A percentile compares a stretch with the other conserved stretches of the same genome.
These are phyloP conservation scores for Wickerhamiella cacticola DNA, from an alignment of 805 yeast genomes.

Conservation along the genomic window DNA sequence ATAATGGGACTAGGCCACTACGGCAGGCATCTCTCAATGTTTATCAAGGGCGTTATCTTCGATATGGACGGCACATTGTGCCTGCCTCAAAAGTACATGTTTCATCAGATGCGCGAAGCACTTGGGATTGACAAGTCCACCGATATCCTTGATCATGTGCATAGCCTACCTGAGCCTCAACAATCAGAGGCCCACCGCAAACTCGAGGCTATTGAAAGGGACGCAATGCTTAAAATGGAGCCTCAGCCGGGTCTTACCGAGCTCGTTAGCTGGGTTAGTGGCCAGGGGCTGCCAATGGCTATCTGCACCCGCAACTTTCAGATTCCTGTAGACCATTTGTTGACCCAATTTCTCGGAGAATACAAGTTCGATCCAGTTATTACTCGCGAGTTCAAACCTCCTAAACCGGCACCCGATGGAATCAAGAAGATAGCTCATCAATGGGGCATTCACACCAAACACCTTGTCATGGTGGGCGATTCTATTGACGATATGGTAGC, in stretches of 20 bases:
- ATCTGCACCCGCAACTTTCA: conserved; percentile 53
- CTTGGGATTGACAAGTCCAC: conserved; percentile 36
- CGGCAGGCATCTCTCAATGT: not conserved
- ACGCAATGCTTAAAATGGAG: conserved; percentile 48
- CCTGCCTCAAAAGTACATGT: conserved; percentile 38
- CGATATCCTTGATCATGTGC: conserved; percentile 46
- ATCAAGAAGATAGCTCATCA: conserved; percentile 40
- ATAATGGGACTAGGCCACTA: not conserved
- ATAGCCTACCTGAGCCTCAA: conserved; percentile 32
- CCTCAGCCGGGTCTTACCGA: conserved; percentile 38
- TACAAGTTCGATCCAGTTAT: conserved; percentile 38
- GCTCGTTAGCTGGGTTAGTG: conserved; percentile 30
- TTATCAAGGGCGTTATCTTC: conserved; percentile 45
- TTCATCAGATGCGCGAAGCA: conserved; percentile 47
- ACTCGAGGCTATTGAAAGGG: conserved; percentile 43
- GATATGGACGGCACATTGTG: conserved; percentile 77
- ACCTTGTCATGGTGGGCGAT: conserved; percentile 61
- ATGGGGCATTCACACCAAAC: conserved; percentile 38
- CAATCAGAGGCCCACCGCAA: conserved; percentile 36
- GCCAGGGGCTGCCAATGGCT: conserved; percentile 7
- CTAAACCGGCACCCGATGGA: conserved; percentile 60
- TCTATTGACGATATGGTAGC: conserved; percentile 57
- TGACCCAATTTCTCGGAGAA: conserved; percentile 34
- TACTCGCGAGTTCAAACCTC: conserved; percentile 53
- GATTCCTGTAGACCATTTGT: conserved; percentile 44